Conservation (phyloP, 2,329 filamentous ascomycete species). For the Zopfia rhizophila region DNA sequence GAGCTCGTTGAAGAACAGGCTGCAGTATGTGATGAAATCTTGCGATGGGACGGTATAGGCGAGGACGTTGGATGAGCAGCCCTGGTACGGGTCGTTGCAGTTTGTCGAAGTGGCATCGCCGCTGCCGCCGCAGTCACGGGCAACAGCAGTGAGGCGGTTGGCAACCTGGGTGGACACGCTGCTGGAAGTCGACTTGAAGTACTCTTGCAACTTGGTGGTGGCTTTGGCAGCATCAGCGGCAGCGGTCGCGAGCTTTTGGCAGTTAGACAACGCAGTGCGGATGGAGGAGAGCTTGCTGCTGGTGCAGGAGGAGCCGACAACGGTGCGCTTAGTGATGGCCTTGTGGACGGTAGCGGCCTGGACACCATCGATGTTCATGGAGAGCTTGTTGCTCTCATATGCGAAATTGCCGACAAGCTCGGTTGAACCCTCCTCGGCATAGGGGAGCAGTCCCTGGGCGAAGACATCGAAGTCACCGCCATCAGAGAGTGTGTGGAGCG, state of each 20-base stretch:
- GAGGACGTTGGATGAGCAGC: conserved; percentile 61
- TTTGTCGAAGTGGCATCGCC: conserved; percentile 64
- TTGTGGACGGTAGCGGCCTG: conserved; percentile 62
- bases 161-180: conserved; percentile 54
- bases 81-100: conserved; percentile 67
- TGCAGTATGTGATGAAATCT: conserved; percentile 71
- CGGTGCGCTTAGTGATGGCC: conserved; percentile 63
- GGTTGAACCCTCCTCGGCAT: conserved; percentile 59
- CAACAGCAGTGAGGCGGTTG: conserved; percentile 54
- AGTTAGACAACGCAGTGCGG: conserved; percentile 64
- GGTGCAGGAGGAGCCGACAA: conserved; percentile 65
- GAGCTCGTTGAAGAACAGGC: conserved; percentile 67
- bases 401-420: conserved; percentile 65
- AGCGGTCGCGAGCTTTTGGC: conserved; percentile 62
- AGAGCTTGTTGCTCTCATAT: conserved; percentile 69
- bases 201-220: conserved; percentile 64
- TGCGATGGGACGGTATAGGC: conserved; percentile 69
- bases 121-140: conserved; percentile 65
- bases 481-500: conserved; percentile 63
- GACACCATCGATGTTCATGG: conserved; percentile 66
- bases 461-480: conserved; percentile 67
- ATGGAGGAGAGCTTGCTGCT: conserved; percentile 59
- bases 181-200: conserved; percentile 69
- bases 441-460: conserved; percentile 59
- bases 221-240: conserved; percentile 62